Evolutionary conservation across 1,284 basidiomycete species (phyloP), one percentile per base, ranked within the genome.

Genomic region (Pseudozyma pruni): DNA sequence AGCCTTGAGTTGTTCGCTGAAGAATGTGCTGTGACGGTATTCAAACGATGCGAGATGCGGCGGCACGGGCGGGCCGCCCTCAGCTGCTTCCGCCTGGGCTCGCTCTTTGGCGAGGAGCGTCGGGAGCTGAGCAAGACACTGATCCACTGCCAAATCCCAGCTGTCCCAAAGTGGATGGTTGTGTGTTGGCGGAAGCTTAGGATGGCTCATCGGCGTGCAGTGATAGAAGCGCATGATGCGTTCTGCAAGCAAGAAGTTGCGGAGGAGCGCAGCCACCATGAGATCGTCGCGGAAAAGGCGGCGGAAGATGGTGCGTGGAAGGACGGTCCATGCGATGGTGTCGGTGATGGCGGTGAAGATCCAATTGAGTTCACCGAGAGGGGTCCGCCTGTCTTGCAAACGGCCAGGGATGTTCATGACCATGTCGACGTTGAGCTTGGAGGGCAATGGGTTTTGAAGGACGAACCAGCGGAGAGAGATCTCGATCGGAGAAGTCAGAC

Each of bases 271-370:
- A 0, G 96, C 95, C 43, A 98, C 93, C 51, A 98, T 88, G 51
- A 98, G 87, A 81, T 98, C 95, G 61, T 94, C 96, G 43, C 96
- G 88, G 84, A 98, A 98, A 29, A 98, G 85, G 34, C 93, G 88
- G 39, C 93, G 94, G 84, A 98, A 98, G 11, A 94, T 88, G 48
- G 95, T 92, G 47, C 91, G 88, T 19, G 94, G 91, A 79, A 98
- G 94, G 0, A 93, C 93, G 11, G 94, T 94, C 95, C 96, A 98
- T 13, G 96, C 96, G 69, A 98, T 98, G 8, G 95, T 98, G 84
- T 98, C 95, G 16, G 95, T 98, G 69, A 98, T 93, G 37, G 95
- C 93, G 2, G 93, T 98, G 84, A 98, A 98, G 75, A 98, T 98
- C 95, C 96, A 98, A 83, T 97, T 97, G 25, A 98, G 88, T 83